phyloP scores from a whole-genome alignment of 345 rosid genomes.

The Citrus sp. region DNA sequence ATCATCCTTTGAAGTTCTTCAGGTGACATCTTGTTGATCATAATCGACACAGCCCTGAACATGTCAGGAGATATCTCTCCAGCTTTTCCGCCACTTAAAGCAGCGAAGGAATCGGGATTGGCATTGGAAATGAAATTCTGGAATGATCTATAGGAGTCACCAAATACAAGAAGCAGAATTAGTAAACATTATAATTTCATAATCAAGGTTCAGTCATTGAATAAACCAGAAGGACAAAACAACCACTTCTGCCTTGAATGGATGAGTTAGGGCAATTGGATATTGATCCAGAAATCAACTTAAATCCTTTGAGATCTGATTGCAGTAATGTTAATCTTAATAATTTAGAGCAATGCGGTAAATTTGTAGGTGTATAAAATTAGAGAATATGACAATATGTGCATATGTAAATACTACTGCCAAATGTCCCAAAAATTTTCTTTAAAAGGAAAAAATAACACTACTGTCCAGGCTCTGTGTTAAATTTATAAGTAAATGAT shows the following conservation, averaged over 20 bases:
- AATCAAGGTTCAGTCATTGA: neutral
- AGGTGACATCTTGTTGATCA: conserved; percentile 88
- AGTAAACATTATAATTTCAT: neutral
- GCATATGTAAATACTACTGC: neutral
- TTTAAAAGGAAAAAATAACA: no score
- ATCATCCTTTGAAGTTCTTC: conserved; percentile 88
- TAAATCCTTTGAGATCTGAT: neutral
- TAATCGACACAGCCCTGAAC: conserved; percentile 77
- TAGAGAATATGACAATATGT: neutral
- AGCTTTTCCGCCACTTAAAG: conserved; percentile 67
- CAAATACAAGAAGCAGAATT: neutral
- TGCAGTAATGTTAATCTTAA: neutral
- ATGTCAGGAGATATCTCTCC: conserved; percentile 79
- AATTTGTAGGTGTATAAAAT: neutral
- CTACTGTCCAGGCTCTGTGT: neutral
- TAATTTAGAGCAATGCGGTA: neutral
- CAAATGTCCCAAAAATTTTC: no score
- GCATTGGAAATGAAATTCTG: conserved; percentile 73
- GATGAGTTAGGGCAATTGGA: neutral
- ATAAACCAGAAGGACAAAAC: neutral
- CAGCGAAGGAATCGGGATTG: conserved; percentile 66
- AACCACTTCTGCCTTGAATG: neutral
- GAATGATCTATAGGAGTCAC: conserved; percentile 52
- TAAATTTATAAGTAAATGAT: neutral
- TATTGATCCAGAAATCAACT: neutral